phyloP scores from a whole-genome alignment of 2,329 filamentous ascomycete species.

The Aspergillus sp. region DNA sequence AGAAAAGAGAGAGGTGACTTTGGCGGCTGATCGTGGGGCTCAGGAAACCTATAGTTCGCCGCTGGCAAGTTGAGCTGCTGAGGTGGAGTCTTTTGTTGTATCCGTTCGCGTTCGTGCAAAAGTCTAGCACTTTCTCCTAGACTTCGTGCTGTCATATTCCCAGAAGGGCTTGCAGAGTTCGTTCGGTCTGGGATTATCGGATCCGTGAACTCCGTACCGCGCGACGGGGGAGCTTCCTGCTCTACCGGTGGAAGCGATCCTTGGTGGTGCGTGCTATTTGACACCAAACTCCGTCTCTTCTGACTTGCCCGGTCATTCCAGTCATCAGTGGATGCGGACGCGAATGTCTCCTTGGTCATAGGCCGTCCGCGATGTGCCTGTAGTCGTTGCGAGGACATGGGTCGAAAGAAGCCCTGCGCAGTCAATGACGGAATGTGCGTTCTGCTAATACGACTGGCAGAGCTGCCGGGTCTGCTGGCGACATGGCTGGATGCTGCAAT shows the following conservation, averaged over 20 bases:
- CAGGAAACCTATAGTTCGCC: slow-evolving; percentile 51
- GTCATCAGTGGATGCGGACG: slow-evolving; percentile 34
- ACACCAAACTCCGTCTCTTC: slow-evolving; percentile 54
- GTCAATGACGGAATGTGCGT: slow-evolving; percentile 87
- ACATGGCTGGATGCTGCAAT: slow-evolving; percentile 39
- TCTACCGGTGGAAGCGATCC: slow-evolving; percentile 35
- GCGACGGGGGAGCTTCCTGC: slow-evolving; percentile 59
- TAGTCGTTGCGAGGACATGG: slow-evolving; percentile 92
- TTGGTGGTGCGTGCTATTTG: slow-evolving; percentile 42
- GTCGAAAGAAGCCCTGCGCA: slow-evolving; percentile 86
- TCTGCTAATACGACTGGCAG: slow-evolving; percentile 64
- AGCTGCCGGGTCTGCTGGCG: slow-evolving; percentile 46
- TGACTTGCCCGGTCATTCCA: slow-evolving; percentile 41
- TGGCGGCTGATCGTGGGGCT: slow-evolving; percentile 51
- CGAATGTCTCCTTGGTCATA: slow-evolving; percentile 23
- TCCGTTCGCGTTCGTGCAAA: slow-evolving; percentile 51
- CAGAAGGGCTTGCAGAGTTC: slow-evolving; percentile 66
- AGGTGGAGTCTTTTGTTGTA: slow-evolving; percentile 22
- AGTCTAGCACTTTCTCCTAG: slow-evolving; percentile 73
- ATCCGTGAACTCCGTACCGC: slow-evolving; percentile 75
- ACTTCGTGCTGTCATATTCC: slow-evolving; percentile 54
- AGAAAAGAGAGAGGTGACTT: slow-evolving; percentile 71
- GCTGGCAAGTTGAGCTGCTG: slow-evolving; percentile 54
- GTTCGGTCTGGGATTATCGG: slow-evolving; percentile 65
- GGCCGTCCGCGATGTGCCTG: slow-evolving; percentile 73